Evolutionary conservation across 768 basidiomycete genomes (phyloP), one percentile per base, ranked within the genome.

Genomic region (Calocera viscosa): DNA sequence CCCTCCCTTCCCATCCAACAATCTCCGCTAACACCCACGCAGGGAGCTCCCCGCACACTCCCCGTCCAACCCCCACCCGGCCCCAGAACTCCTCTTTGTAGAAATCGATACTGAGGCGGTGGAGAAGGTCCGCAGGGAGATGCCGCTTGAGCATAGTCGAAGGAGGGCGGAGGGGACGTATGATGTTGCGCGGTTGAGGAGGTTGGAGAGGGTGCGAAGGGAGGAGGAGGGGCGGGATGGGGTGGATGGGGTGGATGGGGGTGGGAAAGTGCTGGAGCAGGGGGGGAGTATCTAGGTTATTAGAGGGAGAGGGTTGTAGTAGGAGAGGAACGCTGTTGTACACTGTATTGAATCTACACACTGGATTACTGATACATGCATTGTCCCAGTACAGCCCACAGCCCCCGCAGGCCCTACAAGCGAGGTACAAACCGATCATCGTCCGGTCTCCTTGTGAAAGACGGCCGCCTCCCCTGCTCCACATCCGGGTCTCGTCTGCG

Each of bases 191-290:
- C 7, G 43, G 43, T 5, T 19, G 16, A 47, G 43, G 43, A 47
- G 43, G 43, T 3, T 47, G 7, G 43, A 66, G 49, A 66, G 60
- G 35, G 35, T 53, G n/a, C 60, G 65, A 17, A 5, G 22, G 64
- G 40, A 68, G 64, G 24, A 26, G 26, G 28, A 40, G 33, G 64
- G 26, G 67, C 65, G 26, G 39, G 33, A 41, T 2, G 64, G 38
- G 34, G 63, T 63, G 30, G 68, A 63, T 26, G 47, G 34, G 39
- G 39, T 40, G 39, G 19, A 40, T 40, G 39, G 39, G 19, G 39
- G 19, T n/a, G n/a, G n/a, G n/a, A n/a, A n/a, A n/a, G n/a, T n/a
- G n/a, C n/a, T n/a, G n/a, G n/a, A n/a, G n/a, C n/a, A n/a, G n/a
- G n/a, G n/a, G n/a, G n/a, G n/a, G n/a, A n/a, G n/a, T n/a, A n/a